A percentile compares a stretch with the other conserved stretches of the same genome.
These are phyloP conservation scores for Cryptosporidium parvum DNA, from an alignment of 169 alveolate genomes.

Conservation along the genomic window DNA sequence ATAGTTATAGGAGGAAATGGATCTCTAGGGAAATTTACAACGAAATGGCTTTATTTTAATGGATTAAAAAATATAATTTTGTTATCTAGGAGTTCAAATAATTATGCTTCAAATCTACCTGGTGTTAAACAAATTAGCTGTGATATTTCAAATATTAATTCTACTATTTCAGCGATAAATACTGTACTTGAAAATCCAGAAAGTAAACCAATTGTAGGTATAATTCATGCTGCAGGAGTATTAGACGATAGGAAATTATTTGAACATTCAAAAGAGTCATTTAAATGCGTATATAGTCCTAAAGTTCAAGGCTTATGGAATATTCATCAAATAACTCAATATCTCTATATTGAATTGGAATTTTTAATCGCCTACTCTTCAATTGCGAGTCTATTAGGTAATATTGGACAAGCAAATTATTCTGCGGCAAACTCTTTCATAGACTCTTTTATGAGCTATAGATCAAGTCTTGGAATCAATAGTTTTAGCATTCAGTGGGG, in stretches of 20 bases:
- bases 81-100: slow-evolving; percentile 47
- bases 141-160: slow-evolving; percentile 43
- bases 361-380: slow-evolving; percentile 43
- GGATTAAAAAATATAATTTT: slow-evolving; percentile 36
- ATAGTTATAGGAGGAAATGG: slow-evolving; percentile 68
- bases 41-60: slow-evolving; percentile 38
- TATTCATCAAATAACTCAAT: slow-evolving; percentile 23
- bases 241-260: slow-evolving; percentile 79
- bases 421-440: slow-evolving; percentile 69
- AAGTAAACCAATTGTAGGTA: slow-evolving; percentile 75
- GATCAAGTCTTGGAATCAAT: slow-evolving; percentile 33
- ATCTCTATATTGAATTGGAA: slow-evolving; percentile 16
- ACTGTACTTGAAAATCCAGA: not conserved
- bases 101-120: not conserved
- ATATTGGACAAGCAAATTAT: slow-evolving; percentile 68
- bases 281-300: slow-evolving; percentile 81
- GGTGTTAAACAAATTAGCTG: slow-evolving; percentile 20
- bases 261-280: slow-evolving; percentile 73
- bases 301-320: slow-evolving; percentile 78
- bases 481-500: slow-evolving; percentile 70
- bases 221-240: slow-evolving; percentile 84
- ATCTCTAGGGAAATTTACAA: slow-evolving; percentile 36
- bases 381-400: slow-evolving; percentile 47
- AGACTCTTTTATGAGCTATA: slow-evolving; percentile 59
- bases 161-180: slow-evolving; percentile 11